A percentile compares a stretch with the other conserved stretches of the same genome.
Evolutionary conservation across 2,329 filamentous ascomycete genomes (phyloP).

Genomic region (Talaromyces sp.): DNA sequence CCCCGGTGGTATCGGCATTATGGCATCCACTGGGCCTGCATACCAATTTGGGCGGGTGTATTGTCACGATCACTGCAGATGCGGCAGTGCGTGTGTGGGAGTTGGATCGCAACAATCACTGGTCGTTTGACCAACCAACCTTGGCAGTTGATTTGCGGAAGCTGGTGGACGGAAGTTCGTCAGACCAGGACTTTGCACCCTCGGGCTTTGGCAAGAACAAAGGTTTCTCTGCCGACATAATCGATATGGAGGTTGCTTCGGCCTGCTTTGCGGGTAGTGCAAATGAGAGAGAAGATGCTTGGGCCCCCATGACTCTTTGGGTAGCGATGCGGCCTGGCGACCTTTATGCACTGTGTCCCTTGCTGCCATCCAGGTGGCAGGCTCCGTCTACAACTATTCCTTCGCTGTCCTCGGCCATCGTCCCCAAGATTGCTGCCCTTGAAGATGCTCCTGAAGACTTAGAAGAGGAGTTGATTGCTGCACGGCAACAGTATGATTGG

Average conservation of each 20-base stretch:
- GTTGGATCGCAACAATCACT: slow-evolving; percentile 77
- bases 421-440: slow-evolving; percentile 64
- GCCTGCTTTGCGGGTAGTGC: slow-evolving; percentile 81
- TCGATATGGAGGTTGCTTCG: slow-evolving; percentile 92
- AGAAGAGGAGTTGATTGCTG: slow-evolving; percentile 50
- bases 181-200: slow-evolving; percentile 81
- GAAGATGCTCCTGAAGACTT: slow-evolving; percentile 45
- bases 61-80: slow-evolving; percentile 87
- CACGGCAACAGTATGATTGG: slow-evolving; percentile 63
- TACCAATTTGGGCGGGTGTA: slow-evolving; percentile 66
- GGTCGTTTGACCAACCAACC: slow-evolving; percentile 82
- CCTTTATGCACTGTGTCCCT: slow-evolving; percentile 87
- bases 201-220: slow-evolving; percentile 74
- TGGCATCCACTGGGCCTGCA: slow-evolving; percentile 89
- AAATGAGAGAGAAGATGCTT: slow-evolving; percentile 63
- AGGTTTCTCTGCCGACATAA: slow-evolving; percentile 82
- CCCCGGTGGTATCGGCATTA: slow-evolving; percentile 75
- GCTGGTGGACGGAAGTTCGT: slow-evolving; percentile 77
- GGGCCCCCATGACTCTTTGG: slow-evolving; percentile 97
- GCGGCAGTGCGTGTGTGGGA: slow-evolving; percentile 91
- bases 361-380: slow-evolving; percentile 85
- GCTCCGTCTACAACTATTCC: slow-evolving; percentile 75
- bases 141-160: slow-evolving; percentile 87
- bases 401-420: slow-evolving; percentile 79
- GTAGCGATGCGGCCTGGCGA: slow-evolving; percentile 93